phyloP scores from a whole-genome alignment of 331 rosid species.

The Malus hybrid region DNA sequence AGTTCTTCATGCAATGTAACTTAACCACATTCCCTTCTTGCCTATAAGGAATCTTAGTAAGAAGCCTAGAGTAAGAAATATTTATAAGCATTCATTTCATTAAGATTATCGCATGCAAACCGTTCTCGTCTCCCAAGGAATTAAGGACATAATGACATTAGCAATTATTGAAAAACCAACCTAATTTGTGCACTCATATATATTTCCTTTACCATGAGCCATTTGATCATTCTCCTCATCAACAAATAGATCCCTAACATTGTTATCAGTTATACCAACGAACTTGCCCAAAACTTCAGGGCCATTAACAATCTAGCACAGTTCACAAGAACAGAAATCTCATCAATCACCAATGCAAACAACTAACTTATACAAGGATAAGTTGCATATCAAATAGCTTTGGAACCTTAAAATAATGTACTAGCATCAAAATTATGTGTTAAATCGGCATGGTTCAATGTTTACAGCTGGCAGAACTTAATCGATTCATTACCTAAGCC shows the following conservation, averaged over 20 bases:
- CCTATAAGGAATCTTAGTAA: not conserved
- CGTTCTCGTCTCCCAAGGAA: constrained; percentile 78
- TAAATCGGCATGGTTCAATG: not conserved
- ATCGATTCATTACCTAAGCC: not conserved
- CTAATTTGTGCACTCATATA: constrained; percentile 5
- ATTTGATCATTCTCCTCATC: constrained; percentile 96
- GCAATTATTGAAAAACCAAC: constrained; percentile 16
- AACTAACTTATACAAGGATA: constrained; percentile 18
- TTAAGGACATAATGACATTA: constrained; percentile 19
- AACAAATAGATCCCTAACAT: constrained; percentile 93
- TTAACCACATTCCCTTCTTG: no score
- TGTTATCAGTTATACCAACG: constrained; percentile 97
- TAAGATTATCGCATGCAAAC: constrained; percentile 92
- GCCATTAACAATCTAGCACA: constrained; percentile 37
- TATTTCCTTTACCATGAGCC: constrained; percentile 49
- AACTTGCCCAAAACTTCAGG: constrained; percentile 56
- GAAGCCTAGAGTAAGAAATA: not conserved
- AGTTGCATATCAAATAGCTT: constrained; percentile 8
- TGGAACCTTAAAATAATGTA: not conserved
- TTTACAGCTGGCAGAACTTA: not conserved
- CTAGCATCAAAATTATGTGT: not conserved
- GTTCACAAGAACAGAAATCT: constrained; percentile 8
- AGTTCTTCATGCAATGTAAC: no score
- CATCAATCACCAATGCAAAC: constrained; percentile 11
- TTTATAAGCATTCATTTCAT: constrained; percentile 83